Evolutionary conservation across 768 basidiomycete species (phyloP).

Genomic region (Xerocomellus chrysenteron): DNA sequence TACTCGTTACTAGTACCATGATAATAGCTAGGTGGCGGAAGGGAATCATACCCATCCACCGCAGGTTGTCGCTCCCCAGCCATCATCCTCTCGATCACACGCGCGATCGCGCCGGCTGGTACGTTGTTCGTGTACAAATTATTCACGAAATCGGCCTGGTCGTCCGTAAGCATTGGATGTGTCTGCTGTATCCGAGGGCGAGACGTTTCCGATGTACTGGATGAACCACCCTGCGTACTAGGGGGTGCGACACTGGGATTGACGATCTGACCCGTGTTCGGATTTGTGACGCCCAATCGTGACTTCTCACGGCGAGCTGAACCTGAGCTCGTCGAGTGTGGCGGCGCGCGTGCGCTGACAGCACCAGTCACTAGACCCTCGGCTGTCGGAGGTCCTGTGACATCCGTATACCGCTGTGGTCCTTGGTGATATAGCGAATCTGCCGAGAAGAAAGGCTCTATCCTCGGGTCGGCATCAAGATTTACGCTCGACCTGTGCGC

Average conservation of each 20-base stretch:
- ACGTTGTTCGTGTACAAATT: conserved; percentile 13
- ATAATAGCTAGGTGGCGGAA: conserved; percentile 17
- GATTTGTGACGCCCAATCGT: not conserved
- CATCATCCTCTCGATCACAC: conserved; percentile 22
- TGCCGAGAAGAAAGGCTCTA: conserved; percentile 6
- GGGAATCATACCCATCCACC: conserved; percentile 7
- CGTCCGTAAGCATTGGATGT: conserved; percentile 14
- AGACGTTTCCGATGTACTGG: not conserved
- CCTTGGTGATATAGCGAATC: not conserved
- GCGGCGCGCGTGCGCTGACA: not conserved
- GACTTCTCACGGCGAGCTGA: conserved; percentile 1
- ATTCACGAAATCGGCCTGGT: conserved; percentile 21
- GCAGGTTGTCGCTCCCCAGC: conserved; percentile 10
- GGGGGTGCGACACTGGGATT: not conserved
- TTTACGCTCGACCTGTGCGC: not conserved
- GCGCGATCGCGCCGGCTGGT: conserved; percentile 15
- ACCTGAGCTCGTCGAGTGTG: not conserved
- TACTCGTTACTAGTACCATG: not conserved
- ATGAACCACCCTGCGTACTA: not conserved
- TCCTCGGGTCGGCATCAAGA: not conserved
- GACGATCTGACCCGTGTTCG: not conserved
- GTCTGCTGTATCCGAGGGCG: conserved; percentile 5
- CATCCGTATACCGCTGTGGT: not conserved
- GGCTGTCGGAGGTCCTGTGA: not conserved
- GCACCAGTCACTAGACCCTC: not conserved